A percentile compares a stretch with the other conserved stretches of the same genome.
Evolutionary conservation across 805 yeast genomes (phyloP).

Genomic region (Suhomyces kilbournensis): DNA sequence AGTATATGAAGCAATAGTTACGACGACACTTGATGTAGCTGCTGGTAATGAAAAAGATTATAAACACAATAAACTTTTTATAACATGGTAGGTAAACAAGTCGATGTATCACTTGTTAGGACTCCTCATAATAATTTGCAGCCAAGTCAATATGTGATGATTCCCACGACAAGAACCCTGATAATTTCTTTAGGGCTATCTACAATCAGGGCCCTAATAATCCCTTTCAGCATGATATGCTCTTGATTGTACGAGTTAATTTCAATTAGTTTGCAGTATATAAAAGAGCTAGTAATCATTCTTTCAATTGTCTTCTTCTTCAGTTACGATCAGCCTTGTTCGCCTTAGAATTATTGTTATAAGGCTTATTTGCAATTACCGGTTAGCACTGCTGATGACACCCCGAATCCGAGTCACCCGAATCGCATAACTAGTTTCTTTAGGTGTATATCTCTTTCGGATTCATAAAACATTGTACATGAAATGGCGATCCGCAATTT

Average conservation of each 20-base stretch:
- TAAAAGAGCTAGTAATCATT: neutral
- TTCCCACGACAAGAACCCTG: neutral
- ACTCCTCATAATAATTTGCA: neutral
- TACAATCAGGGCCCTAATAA: neutral
- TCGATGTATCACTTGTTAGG: neutral
- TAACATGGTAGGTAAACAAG: neutral
- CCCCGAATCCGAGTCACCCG: neutral
- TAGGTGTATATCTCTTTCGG: neutral
- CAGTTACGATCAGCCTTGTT: neutral
- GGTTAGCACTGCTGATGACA: neutral
- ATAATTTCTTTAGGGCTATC: neutral
- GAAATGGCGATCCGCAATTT: neutral
- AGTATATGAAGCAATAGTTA: neutral
- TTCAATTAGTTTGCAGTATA: neutral
- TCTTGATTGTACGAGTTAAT: neutral
- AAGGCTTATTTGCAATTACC: neutral
- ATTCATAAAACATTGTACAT: neutral
- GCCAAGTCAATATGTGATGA: neutral
- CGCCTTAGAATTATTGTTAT: neutral
- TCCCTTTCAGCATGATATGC: neutral
- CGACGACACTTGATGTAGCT: neutral
- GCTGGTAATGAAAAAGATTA: neutral
- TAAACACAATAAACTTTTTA: too few species aligned
- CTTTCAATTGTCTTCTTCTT: neutral
- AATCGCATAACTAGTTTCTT: neutral